phyloP scores from a whole-genome alignment of 164 flowering plant species.

The Aristolochia fimbriata region DNA sequence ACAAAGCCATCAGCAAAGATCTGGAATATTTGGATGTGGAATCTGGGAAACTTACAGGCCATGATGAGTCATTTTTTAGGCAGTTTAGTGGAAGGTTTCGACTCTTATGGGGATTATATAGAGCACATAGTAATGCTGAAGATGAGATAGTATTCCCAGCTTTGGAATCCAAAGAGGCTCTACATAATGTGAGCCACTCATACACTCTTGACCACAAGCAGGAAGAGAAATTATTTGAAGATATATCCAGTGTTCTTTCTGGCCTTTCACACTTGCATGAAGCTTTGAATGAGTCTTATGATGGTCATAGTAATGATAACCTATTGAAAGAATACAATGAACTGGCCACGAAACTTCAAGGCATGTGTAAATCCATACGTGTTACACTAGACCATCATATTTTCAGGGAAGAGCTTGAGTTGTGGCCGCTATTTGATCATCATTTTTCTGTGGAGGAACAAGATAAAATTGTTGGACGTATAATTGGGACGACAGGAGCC shows the following conservation, averaged over 20 bases:
- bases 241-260: conserved; percentile 61
- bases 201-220: conserved; percentile 91
- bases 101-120: conserved; percentile 78
- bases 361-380: conserved; percentile 91
- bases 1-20: conserved; percentile 88
- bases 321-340: conserved; percentile 41
- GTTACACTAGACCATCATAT: conserved; percentile 86
- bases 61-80: conserved; percentile 56
- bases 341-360: conserved; percentile 78
- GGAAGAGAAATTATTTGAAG: conserved; percentile 79
- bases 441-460: conserved; percentile 94
- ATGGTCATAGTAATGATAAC: conserved; percentile 15
- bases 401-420: conserved; percentile 78
- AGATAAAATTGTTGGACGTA: conserved; percentile 86
- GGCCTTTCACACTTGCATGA: conserved; percentile 58
- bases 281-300: conserved; percentile 22
- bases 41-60: conserved; percentile 73
- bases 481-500: conserved; percentile 94
- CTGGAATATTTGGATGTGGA: conserved; percentile 89
- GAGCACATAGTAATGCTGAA: conserved; percentile 95
- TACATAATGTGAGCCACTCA: conserved; percentile 93
- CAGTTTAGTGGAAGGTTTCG: conserved; percentile 88
- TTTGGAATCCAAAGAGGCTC: conserved; percentile 79
- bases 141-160: conserved; percentile 98
- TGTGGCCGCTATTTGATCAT: conserved; percentile 91